Evolutionary conservation across 257 asterid genomes (phyloP), one percentile per base, ranked within the genome.

Genomic region (Forsythia viridissima): DNA sequence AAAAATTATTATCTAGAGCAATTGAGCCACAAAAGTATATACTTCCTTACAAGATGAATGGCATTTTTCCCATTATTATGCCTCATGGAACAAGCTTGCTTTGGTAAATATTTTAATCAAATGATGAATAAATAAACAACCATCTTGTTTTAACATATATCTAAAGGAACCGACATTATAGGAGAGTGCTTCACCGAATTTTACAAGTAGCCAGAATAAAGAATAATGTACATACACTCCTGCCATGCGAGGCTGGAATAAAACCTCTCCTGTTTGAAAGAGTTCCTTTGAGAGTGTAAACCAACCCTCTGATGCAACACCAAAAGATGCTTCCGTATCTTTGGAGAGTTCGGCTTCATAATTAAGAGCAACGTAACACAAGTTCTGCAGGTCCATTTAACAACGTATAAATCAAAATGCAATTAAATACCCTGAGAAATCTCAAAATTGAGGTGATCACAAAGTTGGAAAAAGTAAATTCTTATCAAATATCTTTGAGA

Each of bases 241-340:
- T 48, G 96, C 96, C 73, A 93, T 86, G 76, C 90, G 97, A 71
- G 98, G 98, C 86, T 85, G 90, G 89, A 93, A 95, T 68, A 95
- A 73, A 88, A 95, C 87, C 82, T 95, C 99, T 85, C 98, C 99
- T 4, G 99, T 95, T 85, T 91, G 94, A 85, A 90, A 95, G 18
- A 98, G 98, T 84, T 95, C 99, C 85, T 86, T 86, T 71, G 98
- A 92, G 76, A 95, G 97, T 40, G 92, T 88, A 82, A 87, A 89
- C 84, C 78, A 84, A 72, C 83, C 91, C 81, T 92, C 88, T 24
- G 94, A 75, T 38, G 93, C 78, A 74, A 94, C 87, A 78, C 83
- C 86, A 81, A 86, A 91, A 59, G 98, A 88, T 74, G 96, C 94
- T 74, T 77, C 76, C 5, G 94, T 92, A 77, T 90, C 91, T 88